Evolutionary conservation across 495 filamentous ascomycete genomes (phyloP), one percentile per base, ranked within the genome.

Genomic region (Rhizodiscina lignyota): DNA sequence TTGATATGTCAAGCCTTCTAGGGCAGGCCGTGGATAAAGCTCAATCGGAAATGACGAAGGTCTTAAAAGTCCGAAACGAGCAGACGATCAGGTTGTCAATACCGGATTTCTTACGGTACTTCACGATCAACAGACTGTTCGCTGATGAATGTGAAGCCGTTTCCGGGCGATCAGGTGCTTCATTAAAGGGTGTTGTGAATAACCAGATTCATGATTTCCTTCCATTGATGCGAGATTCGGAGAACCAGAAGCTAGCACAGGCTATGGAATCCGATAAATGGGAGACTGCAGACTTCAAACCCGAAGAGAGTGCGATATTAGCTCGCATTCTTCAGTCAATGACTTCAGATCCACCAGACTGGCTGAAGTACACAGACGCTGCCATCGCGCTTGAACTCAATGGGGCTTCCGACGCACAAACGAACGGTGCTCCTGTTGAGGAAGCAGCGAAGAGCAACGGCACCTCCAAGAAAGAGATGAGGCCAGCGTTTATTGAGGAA

Each of bases 131-230:
- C 44, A 71, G 86, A 18, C 71, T 93, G 17, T 99, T 96, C 48
- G 83, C 83, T 5, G 91, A 94, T 45, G 89, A 99, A 51, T 99
- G 89, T 46, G 89, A 99, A 54, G 82, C 89, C 2, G 83, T 94
- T 12, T 93, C 83, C 11, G 89, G 89, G 2, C 71, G 89, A 36
- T 75, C 83, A 35, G 86, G 86, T 2, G 77, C 74, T 4, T 67
- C 77, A 1, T 62, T 97, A 19, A 93, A 93, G 52, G 87, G 71
- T 2, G 67, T 92, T 1, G 82, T 97, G 24, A 87, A 92, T 42
- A 74, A 71, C 33, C 89, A 97, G 39, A 94, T 97, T 48, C 75
- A 73, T 31, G 84, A 92, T 20, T 97, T 87, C 44, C 78, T 94
- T 30, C 64, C 72, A 21, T 61, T 68, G 3, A 76, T 85, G 38